A percentile compares a stretch with the other conserved stretches of the same genome.
These are phyloP conservation scores for Eimeria necatrix DNA, from an alignment of 169 alveolate genomes.

Conservation along the genomic window DNA sequence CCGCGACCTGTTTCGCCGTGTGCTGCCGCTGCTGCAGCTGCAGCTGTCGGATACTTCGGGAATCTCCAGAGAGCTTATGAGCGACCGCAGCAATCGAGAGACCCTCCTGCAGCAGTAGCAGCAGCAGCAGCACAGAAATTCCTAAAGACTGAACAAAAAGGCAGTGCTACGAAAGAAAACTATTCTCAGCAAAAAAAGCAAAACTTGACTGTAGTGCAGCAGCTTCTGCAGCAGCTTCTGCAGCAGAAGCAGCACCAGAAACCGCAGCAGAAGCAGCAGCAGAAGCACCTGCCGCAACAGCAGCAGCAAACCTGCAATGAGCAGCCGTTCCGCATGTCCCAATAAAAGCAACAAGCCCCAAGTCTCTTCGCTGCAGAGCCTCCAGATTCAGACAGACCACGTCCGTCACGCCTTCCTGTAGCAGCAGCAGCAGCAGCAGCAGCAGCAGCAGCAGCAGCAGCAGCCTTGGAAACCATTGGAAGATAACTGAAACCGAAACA, in stretches of 20 bases:
- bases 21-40: slow-evolving; percentile 66
- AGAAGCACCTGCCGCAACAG: slow-evolving; percentile 45
- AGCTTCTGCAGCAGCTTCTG: slow-evolving; percentile 25
- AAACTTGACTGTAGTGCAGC: neutral
- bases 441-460: slow-evolving; percentile 5
- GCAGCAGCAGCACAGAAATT: neutral
- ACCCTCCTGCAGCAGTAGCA: slow-evolving; percentile 24
- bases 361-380: slow-evolving; percentile 36
- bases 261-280: slow-evolving; percentile 36
- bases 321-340: slow-evolving; percentile 63
- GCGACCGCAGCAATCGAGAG: slow-evolving; percentile 45
- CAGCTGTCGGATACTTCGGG: slow-evolving; percentile 50
- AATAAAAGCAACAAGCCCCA: slow-evolving; percentile 61
- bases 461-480: neutral
- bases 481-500: neutral
- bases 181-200: neutral
- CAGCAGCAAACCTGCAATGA: slow-evolving; percentile 66
- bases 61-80: slow-evolving; percentile 33
- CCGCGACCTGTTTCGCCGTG: slow-evolving; percentile 12
- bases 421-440: slow-evolving; percentile 26
- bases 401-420: slow-evolving; percentile 40
- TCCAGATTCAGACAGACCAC: slow-evolving; percentile 44
- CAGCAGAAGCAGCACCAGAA: no score
- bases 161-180: neutral
- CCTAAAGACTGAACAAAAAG: neutral